Percentiles rank a stretch among this genome's conserved stretches.
These are phyloP conservation scores for Coemansia sp. DNA, from an alignment of 192 early-diverging fungal species.

Conservation along the genomic window DNA sequence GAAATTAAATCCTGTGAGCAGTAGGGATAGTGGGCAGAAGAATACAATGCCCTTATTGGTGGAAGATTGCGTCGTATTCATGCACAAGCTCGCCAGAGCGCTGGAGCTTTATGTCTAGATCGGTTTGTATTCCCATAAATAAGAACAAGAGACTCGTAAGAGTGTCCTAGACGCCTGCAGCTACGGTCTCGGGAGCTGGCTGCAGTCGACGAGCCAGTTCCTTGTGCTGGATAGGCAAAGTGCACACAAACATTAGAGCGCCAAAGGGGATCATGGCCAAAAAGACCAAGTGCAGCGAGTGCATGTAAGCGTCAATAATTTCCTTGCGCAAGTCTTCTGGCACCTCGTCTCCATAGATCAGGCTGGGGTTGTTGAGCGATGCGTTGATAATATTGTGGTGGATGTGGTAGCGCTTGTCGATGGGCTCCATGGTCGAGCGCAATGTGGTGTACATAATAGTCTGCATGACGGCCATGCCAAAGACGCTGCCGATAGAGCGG, in stretches of 20 bases:
- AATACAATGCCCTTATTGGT: background rate
- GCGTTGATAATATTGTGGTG: slow-evolving; percentile 30
- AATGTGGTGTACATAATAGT: slow-evolving; percentile 59
- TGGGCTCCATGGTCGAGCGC: slow-evolving; percentile 8
- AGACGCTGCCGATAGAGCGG: slow-evolving; percentile 65
- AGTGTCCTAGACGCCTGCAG: background rate
- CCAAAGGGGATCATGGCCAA: slow-evolving; percentile 60
- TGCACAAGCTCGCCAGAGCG: background rate
- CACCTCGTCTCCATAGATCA: slow-evolving; percentile 39
- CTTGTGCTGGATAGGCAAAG: slow-evolving; percentile 58
- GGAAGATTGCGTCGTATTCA: background rate
- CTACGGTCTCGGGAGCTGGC: background rate
- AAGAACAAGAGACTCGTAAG: background rate
- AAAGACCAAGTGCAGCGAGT: slow-evolving; percentile 59
- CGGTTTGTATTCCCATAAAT: background rate
- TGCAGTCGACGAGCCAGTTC: slow-evolving; percentile 36
- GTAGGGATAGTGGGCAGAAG: background rate
- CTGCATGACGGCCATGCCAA: slow-evolving; percentile 66
- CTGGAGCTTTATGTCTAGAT: background rate
- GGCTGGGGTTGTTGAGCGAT: slow-evolving; percentile 46
- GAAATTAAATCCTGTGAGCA: background rate
- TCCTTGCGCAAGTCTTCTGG: slow-evolving; percentile 42
- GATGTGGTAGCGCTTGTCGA: slow-evolving; percentile 45
- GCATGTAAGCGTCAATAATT: slow-evolving; percentile 62
- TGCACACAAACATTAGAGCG: slow-evolving; percentile 57